Percentiles rank a stretch among this genome's conserved stretches.
Conservation (phyloP, 768 basidiomycete species). For the Suillus weaverae region DNA sequence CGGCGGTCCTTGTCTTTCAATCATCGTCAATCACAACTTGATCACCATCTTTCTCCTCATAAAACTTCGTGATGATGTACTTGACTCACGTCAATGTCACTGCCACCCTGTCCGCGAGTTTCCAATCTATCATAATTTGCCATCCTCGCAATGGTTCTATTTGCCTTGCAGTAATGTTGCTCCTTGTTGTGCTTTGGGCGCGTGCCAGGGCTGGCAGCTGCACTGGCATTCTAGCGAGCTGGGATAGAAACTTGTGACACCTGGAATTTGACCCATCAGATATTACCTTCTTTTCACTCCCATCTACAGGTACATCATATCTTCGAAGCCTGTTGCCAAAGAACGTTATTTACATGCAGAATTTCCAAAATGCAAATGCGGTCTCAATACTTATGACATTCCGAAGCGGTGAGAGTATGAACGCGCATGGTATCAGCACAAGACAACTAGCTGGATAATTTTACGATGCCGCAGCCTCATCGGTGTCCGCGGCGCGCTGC, state of each 20-base stretch:
- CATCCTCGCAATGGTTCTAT: neutral
- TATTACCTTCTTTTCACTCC: constrained; percentile 1
- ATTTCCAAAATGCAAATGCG: neutral
- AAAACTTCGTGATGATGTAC: neutral
- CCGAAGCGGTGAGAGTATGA: neutral
- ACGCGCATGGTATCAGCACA: neutral
- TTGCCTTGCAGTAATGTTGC: neutral
- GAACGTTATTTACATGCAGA: neutral
- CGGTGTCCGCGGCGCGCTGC: constrained; percentile 48
- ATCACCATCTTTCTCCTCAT: neutral
- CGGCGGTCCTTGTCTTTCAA: neutral
- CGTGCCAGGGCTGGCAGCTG: neutral
- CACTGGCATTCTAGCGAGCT: neutral
- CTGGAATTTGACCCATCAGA: neutral
- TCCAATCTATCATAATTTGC: neutral
- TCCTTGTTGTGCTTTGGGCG: neutral
- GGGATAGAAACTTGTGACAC: neutral
- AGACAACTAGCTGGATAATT: neutral
- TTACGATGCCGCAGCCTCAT: constrained; percentile 19
- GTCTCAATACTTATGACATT: neutral
- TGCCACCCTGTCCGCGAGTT: neutral
- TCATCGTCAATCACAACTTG: neutral
- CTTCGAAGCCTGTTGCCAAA: neutral
- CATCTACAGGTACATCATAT: neutral
- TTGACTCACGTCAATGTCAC: neutral